phyloP scores from a whole-genome alignment of 192 early-diverging fungal species.

The Chytriomyces hyalinus region DNA sequence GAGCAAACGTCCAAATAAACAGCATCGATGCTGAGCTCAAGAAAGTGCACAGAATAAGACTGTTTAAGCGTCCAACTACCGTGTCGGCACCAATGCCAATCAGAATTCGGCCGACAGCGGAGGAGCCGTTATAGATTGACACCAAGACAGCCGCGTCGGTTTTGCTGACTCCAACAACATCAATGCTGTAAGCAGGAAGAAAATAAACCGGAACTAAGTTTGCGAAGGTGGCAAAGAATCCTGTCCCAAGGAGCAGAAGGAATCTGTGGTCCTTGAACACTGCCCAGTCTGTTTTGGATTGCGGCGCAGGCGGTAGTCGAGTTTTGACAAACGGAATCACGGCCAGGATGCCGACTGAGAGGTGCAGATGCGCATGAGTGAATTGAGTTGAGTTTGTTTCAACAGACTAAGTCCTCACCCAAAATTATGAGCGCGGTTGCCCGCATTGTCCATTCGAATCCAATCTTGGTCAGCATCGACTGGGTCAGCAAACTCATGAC shows the following conservation, averaged over 20 bases:
- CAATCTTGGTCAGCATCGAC: slow-evolving; percentile 61
- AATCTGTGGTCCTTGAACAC: slow-evolving; percentile 24
- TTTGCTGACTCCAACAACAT: neutral
- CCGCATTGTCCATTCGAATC: slow-evolving; percentile 69
- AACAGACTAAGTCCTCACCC: neutral
- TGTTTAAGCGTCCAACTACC: slow-evolving; percentile 67
- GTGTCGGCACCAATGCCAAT: slow-evolving; percentile 69
- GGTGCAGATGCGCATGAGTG: neutral
- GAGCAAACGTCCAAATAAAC: slow-evolving; percentile 61
- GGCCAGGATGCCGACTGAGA: slow-evolving; percentile 33
- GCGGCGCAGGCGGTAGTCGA: neutral
- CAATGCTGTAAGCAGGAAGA: slow-evolving; percentile 7
- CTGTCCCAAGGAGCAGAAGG: slow-evolving; percentile 20
- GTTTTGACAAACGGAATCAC: slow-evolving; percentile 4
- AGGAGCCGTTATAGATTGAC: slow-evolving; percentile 73
- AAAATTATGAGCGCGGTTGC: slow-evolving; percentile 65
- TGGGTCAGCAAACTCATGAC: slow-evolving; percentile 66
- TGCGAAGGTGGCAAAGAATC: slow-evolving; percentile 48
- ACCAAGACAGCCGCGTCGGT: slow-evolving; percentile 11
- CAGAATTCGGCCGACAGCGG: slow-evolving; percentile 67
- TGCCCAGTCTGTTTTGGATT: slow-evolving; percentile 32
- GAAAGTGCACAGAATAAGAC: slow-evolving; percentile 54
- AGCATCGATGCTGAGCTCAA: slow-evolving; percentile 34
- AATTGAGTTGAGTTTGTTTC: neutral
- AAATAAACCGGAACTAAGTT: slow-evolving; percentile 8